A percentile compares a stretch with the other conserved stretches of the same genome.
Evolutionary conservation across 1,284 basidiomycete species (phyloP).

Genomic region (Tilletia horrida): DNA sequence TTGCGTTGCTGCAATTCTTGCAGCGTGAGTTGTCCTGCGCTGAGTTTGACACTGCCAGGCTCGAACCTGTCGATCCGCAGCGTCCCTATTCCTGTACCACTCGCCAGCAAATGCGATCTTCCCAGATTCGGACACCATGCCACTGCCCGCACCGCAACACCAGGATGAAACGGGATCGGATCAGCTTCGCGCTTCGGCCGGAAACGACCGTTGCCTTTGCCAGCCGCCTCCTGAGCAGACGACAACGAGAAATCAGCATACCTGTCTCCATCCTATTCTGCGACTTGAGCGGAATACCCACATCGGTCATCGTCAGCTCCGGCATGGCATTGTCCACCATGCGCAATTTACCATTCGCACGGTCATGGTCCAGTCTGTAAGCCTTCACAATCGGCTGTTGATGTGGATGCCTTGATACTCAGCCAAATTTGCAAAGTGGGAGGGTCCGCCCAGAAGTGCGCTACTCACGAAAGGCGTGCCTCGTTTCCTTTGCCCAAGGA

Average conservation of each 20-base stretch:
- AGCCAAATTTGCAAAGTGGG: neutral
- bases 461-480: neutral
- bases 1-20: neutral
- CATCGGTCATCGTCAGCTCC: neutral
- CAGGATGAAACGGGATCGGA: neutral
- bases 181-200: neutral
- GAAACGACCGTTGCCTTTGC: too few relatives aligned
- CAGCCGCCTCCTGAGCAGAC: too few relatives aligned
- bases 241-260: neutral
- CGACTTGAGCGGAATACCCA: neutral
- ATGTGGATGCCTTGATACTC: neutral
- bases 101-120: neutral
- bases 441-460: neutral
- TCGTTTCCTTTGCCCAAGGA: neutral
- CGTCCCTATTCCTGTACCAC: constrained; percentile 2
- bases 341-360: neutral
- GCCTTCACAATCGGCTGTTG: neutral
- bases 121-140: constrained; percentile 7
- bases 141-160: neutral
- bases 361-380: constrained; percentile 10
- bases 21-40: neutral
- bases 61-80: neutral
- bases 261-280: neutral
- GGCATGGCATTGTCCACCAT: neutral
- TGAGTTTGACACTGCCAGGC: neutral